phyloP scores from a whole-genome alignment of 257 asterid species.

The Sherardia arvensis region DNA sequence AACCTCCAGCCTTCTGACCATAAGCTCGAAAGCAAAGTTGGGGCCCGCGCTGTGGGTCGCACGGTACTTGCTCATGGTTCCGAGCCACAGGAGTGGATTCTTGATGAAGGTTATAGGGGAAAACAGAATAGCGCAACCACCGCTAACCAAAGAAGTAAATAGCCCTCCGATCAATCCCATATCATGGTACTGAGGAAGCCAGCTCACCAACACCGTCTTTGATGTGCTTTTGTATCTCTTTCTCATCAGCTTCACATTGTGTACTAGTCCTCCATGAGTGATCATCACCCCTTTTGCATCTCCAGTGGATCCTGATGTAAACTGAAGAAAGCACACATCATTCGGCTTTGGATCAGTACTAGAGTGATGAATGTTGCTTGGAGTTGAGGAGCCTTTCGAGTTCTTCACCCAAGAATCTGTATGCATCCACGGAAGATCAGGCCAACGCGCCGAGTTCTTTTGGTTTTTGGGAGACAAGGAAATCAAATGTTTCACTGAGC shows the following conservation, averaged over 20 bases:
- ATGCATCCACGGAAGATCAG: constrained; percentile 76
- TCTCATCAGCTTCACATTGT: constrained; percentile 68
- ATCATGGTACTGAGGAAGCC: constrained; percentile 90
- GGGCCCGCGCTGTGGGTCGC: constrained; percentile 90
- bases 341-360: constrained; percentile 23
- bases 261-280: constrained; percentile 67
- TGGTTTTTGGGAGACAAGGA: constrained; percentile 27
- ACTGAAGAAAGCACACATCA: constrained; percentile 66
- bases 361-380: constrained; percentile 3
- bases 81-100: constrained; percentile 78
- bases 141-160: constrained; percentile 66
- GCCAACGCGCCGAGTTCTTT: constrained; percentile 52
- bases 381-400: constrained; percentile 20
- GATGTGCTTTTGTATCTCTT: constrained; percentile 66
- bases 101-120: constrained; percentile 78
- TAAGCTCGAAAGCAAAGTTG: constrained; percentile 65
- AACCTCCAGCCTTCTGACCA: constrained; percentile 54
- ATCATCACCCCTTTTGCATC: constrained; percentile 87
- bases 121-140: constrained; percentile 56
- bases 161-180: constrained; percentile 88
- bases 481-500: constrained; percentile 47
- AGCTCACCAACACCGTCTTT: constrained; percentile 63
- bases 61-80: constrained; percentile 45
- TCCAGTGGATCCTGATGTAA: constrained; percentile 84
- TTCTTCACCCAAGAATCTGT: constrained; percentile 67